Conservation (phyloP, 805 yeast genomes). For the Zygosaccharomyces kombuchaensis region DNA sequence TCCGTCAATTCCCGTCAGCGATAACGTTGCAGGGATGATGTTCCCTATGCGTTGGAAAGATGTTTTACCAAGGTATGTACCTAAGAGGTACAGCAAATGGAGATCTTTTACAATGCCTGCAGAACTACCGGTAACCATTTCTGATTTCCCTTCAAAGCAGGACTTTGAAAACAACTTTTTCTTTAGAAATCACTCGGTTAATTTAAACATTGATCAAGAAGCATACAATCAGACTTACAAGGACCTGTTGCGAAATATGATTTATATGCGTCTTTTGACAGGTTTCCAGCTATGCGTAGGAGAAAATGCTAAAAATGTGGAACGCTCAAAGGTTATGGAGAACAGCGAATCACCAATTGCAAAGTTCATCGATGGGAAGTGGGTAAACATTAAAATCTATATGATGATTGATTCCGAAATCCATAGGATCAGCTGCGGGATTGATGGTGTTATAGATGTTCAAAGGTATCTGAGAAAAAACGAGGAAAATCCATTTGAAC, state of each 20-base stretch:
- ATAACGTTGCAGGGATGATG: slow-evolving; percentile 50
- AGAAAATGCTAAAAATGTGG: slow-evolving; percentile 58
- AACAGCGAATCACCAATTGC: slow-evolving; percentile 51
- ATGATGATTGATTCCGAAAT: slow-evolving; percentile 77
- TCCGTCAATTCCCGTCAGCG: slow-evolving; percentile 66
- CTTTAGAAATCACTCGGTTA: slow-evolving; percentile 77
- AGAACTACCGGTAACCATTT: slow-evolving; percentile 76
- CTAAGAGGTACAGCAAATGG: slow-evolving; percentile 78
- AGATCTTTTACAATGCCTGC: slow-evolving; percentile 91
- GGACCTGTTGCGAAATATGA: slow-evolving; percentile 79
- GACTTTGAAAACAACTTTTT: slow-evolving; percentile 72
- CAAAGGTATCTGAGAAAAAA: slow-evolving; percentile 58
- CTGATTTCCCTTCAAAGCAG: slow-evolving; percentile 64
- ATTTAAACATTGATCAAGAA: slow-evolving; percentile 56
- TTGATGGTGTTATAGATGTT: slow-evolving; percentile 68
- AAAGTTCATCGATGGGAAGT: slow-evolving; percentile 48
- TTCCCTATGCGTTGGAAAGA: slow-evolving; percentile 88
- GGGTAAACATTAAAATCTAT: slow-evolving; percentile 61
- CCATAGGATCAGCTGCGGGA: slow-evolving; percentile 75
- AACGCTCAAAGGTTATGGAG: slow-evolving; percentile 38
- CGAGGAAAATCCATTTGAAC: slow-evolving; percentile 30
- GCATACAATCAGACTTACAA: slow-evolving; percentile 44
- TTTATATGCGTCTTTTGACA: slow-evolving; percentile 69
- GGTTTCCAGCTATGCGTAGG: slow-evolving; percentile 93
- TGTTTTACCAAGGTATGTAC: slow-evolving; percentile 73